A percentile compares a stretch with the other conserved stretches of the same genome.
These are phyloP conservation scores for Parietichytrium sp. DNA, from an alignment of 108 stramenopile genomes.

Conservation along the genomic window DNA sequence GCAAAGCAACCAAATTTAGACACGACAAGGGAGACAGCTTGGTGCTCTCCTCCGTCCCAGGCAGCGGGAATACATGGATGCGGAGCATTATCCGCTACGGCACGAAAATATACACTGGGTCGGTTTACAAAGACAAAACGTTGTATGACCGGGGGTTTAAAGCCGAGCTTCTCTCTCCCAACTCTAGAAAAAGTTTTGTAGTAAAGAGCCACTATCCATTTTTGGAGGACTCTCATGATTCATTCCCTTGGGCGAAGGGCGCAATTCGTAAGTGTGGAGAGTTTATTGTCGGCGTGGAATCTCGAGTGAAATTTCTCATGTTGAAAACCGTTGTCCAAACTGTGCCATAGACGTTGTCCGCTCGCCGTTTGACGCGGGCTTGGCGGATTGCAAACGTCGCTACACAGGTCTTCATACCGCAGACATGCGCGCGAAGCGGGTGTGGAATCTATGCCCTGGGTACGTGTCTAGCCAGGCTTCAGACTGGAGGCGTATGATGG, in stretches of 20 bases:
- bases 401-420: not conserved
- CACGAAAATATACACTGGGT: constrained; percentile 15
- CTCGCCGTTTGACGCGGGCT: constrained; percentile 22
- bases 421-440: not conserved
- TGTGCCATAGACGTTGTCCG: constrained; percentile 9
- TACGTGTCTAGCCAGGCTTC: not conserved
- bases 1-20: too few species aligned
- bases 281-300: too few species aligned
- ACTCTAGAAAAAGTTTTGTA: not conserved
- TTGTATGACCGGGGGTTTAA: not conserved
- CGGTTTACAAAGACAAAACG: not conserved
- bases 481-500: not conserved
- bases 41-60: not conserved
- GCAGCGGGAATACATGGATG: constrained; percentile 18
- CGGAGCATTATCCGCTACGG: constrained; percentile 1
- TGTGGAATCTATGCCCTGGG: not conserved
- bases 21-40: not conserved
- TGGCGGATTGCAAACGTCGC: constrained; percentile 24
- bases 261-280: too few species aligned
- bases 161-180: not conserved
- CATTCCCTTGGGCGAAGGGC: too few species aligned
- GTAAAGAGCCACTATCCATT: constrained; percentile 19
- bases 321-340: too few species aligned
- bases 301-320: too few species aligned
- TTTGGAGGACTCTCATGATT: too few species aligned